Evolutionary conservation across 192 early-diverging fungal species (phyloP), one percentile per base, ranked within the genome.

Genomic region (Paraglomus occultum): DNA sequence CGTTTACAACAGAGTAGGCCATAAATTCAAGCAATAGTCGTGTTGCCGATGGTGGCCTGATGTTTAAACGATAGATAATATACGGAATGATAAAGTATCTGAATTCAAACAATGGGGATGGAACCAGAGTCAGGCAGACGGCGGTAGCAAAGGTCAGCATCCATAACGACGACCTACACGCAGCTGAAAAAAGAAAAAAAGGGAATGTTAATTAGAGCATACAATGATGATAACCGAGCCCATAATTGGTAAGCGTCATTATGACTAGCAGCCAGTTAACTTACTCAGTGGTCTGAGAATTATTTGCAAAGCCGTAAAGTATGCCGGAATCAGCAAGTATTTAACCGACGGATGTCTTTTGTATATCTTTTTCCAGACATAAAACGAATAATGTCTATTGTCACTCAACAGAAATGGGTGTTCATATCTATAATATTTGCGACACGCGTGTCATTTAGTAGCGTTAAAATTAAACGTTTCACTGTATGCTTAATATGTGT

Each of bases 381-480:
- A 99, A 74, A 99, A 99, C 6, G 92, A 85, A 67, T 92, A 95
- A 81, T 99, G 96, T 40, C 96, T 84, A 74, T 99, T 99, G 74
- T 99, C 96, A 71, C 89, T 87, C 22, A 97, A 82, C 55, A 99
- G 76, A 75, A 96, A 99, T 51, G 94, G 93, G 71, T 99, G 96
- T 74, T 93, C 94, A 67, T 88, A 80, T 2, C 92, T 93, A 63
- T 17, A 31, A 31, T 31, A 31, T 31, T 31, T 31, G 31, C 3
- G 31, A 31, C 31, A 3, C 31, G 31, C 1, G 31, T 31, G 3
- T 3, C 31, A 31, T 31, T n/a, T 31, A 31, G 3, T 31, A 31
- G 31, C 31, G 31, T 31, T 31, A 31, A 31, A 31, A 31, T 31
- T 31, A 31, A 31, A 3, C 31, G 31, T 31, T 31, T 31, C 31